A percentile compares a stretch with the other conserved stretches of the same genome.
Evolutionary conservation across 2,329 filamentous ascomycete genomes (phyloP).

Genomic region (Grosmannia clavigera): DNA sequence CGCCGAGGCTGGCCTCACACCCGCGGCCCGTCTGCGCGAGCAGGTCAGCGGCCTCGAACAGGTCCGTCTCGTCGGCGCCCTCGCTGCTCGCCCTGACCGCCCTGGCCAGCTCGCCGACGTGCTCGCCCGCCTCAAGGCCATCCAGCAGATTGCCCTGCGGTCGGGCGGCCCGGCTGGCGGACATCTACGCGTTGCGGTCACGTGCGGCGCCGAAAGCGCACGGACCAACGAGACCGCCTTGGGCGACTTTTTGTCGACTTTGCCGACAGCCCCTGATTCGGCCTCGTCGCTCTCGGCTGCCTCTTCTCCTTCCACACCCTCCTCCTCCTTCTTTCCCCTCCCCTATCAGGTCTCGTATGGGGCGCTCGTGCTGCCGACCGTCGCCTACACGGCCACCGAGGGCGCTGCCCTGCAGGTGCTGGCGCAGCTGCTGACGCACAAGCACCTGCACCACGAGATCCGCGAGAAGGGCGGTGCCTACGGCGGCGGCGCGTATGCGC

Average conservation of each 20-base stretch:
- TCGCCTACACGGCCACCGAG: conserved; percentile 64
- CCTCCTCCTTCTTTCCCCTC: conserved; percentile 61
- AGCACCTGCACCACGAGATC: conserved; percentile 93
- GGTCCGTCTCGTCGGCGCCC: conserved; percentile 66
- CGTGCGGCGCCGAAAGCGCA: conserved; percentile 67
- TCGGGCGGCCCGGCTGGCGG: neutral
- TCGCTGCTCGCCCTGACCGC: conserved; percentile 51
- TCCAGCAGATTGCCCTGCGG: conserved; percentile 66
- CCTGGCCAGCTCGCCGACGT: conserved; percentile 49
- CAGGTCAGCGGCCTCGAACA: conserved; percentile 87
- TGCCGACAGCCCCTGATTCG: conserved; percentile 26
- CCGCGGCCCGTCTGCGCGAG: conserved; percentile 60
- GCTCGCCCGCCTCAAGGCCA: conserved; percentile 70
- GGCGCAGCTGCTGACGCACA: conserved; percentile 86
- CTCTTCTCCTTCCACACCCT: neutral
- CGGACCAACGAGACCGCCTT: conserved; percentile 58
- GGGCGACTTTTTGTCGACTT: conserved; percentile 51
- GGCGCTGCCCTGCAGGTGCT: conserved; percentile 78
- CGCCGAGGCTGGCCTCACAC: conserved; percentile 68
- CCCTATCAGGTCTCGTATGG: conserved; percentile 98
- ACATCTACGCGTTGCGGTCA: conserved; percentile 63
- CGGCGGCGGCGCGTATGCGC: conserved; percentile 77
- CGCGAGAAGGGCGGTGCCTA: conserved; percentile 96
- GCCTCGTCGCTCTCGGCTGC: neutral
- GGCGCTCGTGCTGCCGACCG: conserved; percentile 67